Evolutionary conservation across 2,329 filamentous ascomycete species (phyloP).

Genomic region (Trichoderma sp.): DNA sequence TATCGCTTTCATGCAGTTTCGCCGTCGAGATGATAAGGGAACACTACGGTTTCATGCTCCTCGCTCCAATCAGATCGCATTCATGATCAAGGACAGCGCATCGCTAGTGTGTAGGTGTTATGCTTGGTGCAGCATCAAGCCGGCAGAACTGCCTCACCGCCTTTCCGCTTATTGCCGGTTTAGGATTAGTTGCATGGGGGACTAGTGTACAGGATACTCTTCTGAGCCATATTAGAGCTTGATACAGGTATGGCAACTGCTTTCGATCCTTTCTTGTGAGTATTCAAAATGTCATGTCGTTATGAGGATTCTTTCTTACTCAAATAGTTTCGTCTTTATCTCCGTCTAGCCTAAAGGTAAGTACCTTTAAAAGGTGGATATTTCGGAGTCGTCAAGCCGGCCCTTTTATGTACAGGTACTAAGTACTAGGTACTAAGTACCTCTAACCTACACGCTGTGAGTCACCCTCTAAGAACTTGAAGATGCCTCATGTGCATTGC

Average conservation of each 20-base stretch:
- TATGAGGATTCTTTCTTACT: no score
- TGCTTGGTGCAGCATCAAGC: slow-evolving; percentile 3
- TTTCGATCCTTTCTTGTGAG: neutral
- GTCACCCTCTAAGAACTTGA: neutral
- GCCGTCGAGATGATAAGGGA: neutral
- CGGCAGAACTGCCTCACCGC: slow-evolving; percentile 15
- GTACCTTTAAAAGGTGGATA: neutral
- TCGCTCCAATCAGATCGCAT: neutral
- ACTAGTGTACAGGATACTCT: neutral
- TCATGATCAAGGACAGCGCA: slow-evolving; percentile 2
- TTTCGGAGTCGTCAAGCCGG: neutral
- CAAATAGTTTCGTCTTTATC: neutral
- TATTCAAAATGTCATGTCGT: neutral
- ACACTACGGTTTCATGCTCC: neutral
- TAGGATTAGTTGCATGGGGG: neutral
- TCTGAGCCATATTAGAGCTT: neutral
- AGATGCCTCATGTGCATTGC: neutral
- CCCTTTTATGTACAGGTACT: neutral
- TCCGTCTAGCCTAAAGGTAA: neutral
- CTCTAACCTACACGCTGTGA: neutral
- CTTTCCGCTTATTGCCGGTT: neutral
- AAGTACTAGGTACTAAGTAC: no score
- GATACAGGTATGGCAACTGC: neutral
- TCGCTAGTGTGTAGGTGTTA: neutral
- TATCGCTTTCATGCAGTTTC: slow-evolving; percentile 29